Evolutionary conservation across 2,329 filamentous ascomycete genomes (phyloP).

Genomic region (Trichoderma sp.): DNA sequence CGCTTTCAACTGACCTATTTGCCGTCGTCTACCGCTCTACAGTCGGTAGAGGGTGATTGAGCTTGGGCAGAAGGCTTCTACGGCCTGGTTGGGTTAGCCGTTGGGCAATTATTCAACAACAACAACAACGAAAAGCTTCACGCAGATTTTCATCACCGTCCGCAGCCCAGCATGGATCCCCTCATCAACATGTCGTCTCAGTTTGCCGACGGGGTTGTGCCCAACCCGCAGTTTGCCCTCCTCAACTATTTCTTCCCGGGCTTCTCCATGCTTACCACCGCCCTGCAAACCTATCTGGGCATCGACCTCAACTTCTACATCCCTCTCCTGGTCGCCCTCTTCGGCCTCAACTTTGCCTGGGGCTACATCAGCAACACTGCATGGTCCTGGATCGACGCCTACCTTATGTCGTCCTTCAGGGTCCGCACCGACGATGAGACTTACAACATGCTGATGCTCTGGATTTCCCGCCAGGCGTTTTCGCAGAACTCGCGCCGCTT

Average conservation of each 20-base stretch:
- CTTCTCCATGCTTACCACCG: conserved; percentile 59
- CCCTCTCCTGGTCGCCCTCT: conserved; percentile 56
- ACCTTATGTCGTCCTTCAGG: conserved; percentile 67
- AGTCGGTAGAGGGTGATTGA: background rate
- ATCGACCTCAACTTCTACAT: conserved; percentile 66
- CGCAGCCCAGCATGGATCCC: conserved; percentile 33
- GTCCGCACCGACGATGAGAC: conserved; percentile 71
- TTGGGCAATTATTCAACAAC: background rate
- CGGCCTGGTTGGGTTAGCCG: background rate
- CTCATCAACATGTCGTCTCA: conserved; percentile 34
- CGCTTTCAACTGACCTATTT: background rate
- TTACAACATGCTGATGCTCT: conserved; percentile 72
- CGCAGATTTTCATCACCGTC: background rate
- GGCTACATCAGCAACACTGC: conserved; percentile 55
- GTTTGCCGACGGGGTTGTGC: conserved; percentile 14
- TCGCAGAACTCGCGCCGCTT: conserved; percentile 62
- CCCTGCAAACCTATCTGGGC: conserved; percentile 58
- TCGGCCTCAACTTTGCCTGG: conserved; percentile 54
- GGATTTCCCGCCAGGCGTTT: conserved; percentile 66
- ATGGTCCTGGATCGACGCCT: conserved; percentile 50
- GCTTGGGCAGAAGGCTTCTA: no score
- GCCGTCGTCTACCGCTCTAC: background rate
- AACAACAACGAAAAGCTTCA: background rate
- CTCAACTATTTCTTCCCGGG: conserved; percentile 69
- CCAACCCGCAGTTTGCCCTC: conserved; percentile 48